Conservation (phyloP, 768 basidiomycete species). For the Termitomyces sp. region DNA sequence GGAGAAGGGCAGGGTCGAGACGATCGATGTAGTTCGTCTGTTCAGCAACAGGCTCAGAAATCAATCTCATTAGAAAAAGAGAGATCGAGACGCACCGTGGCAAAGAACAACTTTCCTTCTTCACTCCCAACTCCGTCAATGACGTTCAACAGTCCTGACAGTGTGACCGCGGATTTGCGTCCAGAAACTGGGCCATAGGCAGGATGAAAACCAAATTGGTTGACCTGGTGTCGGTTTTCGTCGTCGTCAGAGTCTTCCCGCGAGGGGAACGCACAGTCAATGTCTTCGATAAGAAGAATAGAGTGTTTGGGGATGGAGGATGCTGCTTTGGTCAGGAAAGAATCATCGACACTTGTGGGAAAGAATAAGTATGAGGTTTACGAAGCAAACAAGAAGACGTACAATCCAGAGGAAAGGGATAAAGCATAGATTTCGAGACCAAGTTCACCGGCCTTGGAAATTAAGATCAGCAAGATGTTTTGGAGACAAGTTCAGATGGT, state of each 20-base stretch:
- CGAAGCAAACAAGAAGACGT: constrained; percentile 14
- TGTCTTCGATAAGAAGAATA: constrained; percentile 59
- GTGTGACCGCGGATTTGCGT: constrained; percentile 37
- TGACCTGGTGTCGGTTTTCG: neutral
- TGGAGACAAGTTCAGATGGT: neutral
- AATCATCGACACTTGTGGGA: constrained; percentile 40
- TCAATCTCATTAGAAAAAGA: neutral
- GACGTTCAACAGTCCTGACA: constrained; percentile 56
- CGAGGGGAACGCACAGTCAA: constrained; percentile 56
- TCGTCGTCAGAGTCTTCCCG: constrained; percentile 38
- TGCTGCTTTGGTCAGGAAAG: constrained; percentile 42
- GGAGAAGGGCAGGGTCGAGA: constrained; percentile 53
- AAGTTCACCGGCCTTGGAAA: constrained; percentile 53
- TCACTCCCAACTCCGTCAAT: constrained; percentile 60
- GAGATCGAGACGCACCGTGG: constrained; percentile 37
- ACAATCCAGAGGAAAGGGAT: constrained; percentile 48
- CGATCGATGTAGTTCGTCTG: constrained; percentile 56
- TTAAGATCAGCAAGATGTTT: constrained; percentile 1
- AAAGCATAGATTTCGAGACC: constrained; percentile 80
- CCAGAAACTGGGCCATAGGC: neutral
- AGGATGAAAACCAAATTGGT: constrained; percentile 12
- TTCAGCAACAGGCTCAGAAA: neutral
- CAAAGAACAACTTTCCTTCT: constrained; percentile 60
- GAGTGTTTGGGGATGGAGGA: constrained; percentile 47
- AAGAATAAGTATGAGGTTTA: constrained; percentile 4